phyloP scores from a whole-genome alignment of 2,329 filamentous ascomycete genomes.

The Aureobasidium zeae region DNA sequence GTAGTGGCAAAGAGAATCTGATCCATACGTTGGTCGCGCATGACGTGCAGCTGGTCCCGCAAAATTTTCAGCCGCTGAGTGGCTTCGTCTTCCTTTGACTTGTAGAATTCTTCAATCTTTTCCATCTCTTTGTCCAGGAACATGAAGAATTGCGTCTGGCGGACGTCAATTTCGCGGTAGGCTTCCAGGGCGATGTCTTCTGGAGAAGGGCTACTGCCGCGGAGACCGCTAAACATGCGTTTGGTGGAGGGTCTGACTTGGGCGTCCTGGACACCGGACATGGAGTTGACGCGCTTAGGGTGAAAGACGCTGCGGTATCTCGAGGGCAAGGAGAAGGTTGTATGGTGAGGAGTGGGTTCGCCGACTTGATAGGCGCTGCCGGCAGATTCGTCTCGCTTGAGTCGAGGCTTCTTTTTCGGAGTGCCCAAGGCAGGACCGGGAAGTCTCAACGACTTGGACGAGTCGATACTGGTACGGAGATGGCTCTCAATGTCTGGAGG shows the following conservation, averaged over 20 bases:
- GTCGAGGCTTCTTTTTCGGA: conserved; percentile 13
- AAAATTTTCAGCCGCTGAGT: conserved; percentile 60
- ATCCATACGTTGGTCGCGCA: conserved; percentile 72
- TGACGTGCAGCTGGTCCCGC: conserved; percentile 80
- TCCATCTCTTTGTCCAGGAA: conserved; percentile 76
- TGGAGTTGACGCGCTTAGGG: conserved; percentile 35
- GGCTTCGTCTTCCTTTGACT: conserved; percentile 76
- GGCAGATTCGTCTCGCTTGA: neutral
- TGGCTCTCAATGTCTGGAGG: conserved; percentile 31
- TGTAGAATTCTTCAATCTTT: conserved; percentile 92
- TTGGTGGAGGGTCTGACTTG: conserved; percentile 30
- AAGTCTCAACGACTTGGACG: conserved; percentile 40
- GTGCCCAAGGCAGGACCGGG: conserved; percentile 53
- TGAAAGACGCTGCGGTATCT: conserved; percentile 24
- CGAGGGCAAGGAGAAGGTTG: conserved; percentile 23
- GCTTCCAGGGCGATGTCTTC: conserved; percentile 46
- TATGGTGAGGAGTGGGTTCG: conserved; percentile 23
- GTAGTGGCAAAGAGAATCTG: conserved; percentile 48
- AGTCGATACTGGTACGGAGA: conserved; percentile 33
- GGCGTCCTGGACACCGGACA: conserved; percentile 22
- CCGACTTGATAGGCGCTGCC: conserved; percentile 38
- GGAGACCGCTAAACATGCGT: conserved; percentile 35
- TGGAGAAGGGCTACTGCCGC: conserved; percentile 34
- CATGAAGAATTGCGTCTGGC: conserved; percentile 74
- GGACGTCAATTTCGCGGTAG: conserved; percentile 57